A percentile compares a stretch with the other conserved stretches of the same genome.
These are phyloP conservation scores for Geopyxis carbonaria DNA, from an alignment of 495 filamentous ascomycete genomes.

Conservation along the genomic window DNA sequence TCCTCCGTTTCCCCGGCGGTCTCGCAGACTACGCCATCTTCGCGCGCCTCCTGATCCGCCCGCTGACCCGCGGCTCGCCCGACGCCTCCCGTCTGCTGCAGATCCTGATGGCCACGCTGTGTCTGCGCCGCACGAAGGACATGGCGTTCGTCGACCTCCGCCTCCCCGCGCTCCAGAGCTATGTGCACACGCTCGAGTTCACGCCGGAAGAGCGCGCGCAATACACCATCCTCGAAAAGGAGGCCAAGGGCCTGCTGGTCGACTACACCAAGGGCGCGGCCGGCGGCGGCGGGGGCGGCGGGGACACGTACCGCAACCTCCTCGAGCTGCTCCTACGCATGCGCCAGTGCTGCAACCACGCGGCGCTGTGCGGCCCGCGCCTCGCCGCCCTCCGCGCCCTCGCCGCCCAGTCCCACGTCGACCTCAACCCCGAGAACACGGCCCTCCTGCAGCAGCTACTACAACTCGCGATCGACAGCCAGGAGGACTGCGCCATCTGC, in stretches of 20 bases:
- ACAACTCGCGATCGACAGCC: conserved; percentile 59
- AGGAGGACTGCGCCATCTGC: conserved; percentile 74
- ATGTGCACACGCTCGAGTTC: conserved; percentile 63
- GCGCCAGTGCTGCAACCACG: conserved; percentile 78
- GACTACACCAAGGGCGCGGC: conserved; percentile 33
- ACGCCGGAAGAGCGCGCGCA: conserved; percentile 57
- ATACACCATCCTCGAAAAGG: conserved; percentile 61
- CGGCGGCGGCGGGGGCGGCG: conserved; percentile 12
- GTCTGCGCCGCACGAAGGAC: conserved; percentile 68
- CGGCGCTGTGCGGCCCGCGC: conserved; percentile 59
- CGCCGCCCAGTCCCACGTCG: conserved; percentile 45
- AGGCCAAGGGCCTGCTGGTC: conserved; percentile 56
- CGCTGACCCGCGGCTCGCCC: conserved; percentile 42
- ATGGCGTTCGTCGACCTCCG: conserved; percentile 80
- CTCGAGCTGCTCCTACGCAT: conserved; percentile 72
- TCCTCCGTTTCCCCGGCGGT: conserved; percentile 61
- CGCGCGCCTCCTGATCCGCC: conserved; percentile 54
- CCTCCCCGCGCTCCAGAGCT: conserved; percentile 62
- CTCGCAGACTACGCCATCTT: conserved; percentile 61
- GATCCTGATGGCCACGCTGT: conserved; percentile 64
- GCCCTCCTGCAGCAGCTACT: conserved; percentile 60
- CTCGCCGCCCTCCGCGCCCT: conserved; percentile 50
- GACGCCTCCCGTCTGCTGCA: conserved; percentile 51
- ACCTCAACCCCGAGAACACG: conserved; percentile 55
- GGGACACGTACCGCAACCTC: conserved; percentile 44